phyloP scores from a whole-genome alignment of 805 yeast species.

The Hanseniaspora singularis region DNA sequence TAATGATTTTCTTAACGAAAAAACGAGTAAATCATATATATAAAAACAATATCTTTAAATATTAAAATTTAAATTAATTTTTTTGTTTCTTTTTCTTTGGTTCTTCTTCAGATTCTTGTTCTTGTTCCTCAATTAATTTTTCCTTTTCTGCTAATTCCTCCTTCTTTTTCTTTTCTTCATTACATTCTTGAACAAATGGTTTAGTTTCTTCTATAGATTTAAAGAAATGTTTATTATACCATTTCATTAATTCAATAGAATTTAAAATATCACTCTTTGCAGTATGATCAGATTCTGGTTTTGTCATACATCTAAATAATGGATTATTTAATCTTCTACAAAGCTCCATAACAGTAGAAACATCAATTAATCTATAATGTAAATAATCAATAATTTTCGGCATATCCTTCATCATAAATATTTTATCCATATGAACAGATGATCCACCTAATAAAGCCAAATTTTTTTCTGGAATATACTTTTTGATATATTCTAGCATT shows the following conservation, averaged over 20 bases:
- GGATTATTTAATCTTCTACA: constrained; percentile 64
- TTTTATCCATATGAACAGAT: constrained; percentile 79
- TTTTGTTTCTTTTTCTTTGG: constrained; percentile 8
- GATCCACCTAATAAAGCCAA: constrained; percentile 80
- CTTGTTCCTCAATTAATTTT: neutral
- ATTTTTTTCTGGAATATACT: constrained; percentile 39
- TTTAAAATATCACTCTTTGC: constrained; percentile 83
- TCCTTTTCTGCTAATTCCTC: neutral
- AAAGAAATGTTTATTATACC: constrained; percentile 62
- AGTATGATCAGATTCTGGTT: constrained; percentile 62
- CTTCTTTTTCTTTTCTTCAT: constrained; percentile 9
- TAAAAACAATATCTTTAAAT: neutral
- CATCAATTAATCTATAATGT: constrained; percentile 78
- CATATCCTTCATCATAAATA: constrained; percentile 72
- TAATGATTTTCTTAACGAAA: no score
- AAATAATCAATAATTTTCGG: constrained; percentile 54
- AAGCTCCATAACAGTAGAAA: constrained; percentile 72
- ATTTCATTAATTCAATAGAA: constrained; percentile 69
- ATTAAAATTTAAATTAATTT: neutral
- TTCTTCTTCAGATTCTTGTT: constrained; percentile 1
- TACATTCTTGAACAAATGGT: constrained; percentile 6
- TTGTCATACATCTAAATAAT: constrained; percentile 34
- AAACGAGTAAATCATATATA: neutral
- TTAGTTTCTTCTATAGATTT: constrained; percentile 21
- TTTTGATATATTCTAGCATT: constrained; percentile 47